These are phyloP conservation scores for Boletus rex-veris DNA, from an alignment of 768 basidiomycete species.

Conservation along the genomic window DNA sequence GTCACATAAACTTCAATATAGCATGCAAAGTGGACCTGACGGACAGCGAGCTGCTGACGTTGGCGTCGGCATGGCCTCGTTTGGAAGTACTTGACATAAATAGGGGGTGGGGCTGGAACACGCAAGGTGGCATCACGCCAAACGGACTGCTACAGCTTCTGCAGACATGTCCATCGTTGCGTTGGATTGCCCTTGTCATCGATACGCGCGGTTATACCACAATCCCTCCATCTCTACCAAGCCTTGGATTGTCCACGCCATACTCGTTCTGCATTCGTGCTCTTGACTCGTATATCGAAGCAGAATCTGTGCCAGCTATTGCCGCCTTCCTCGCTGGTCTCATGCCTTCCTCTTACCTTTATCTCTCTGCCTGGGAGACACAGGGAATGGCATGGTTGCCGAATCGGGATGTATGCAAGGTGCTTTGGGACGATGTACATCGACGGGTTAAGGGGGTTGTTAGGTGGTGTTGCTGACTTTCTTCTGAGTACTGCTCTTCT, in stretches of 20 bases:
- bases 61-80: neutral
- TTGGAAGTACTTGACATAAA: neutral
- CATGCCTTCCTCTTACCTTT: neutral
- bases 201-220: neutral
- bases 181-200: neutral
- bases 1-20: neutral
- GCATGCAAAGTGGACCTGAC: neutral
- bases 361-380: neutral
- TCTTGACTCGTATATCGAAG: neutral
- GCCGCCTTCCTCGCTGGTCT: neutral
- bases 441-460: neutral
- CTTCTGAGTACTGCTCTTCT: too few relatives aligned
- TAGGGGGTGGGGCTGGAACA: neutral
- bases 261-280: neutral
- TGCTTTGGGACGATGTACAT: neutral
- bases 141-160: neutral
- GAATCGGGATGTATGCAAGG: neutral
- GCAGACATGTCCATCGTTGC: neutral
- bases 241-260: neutral
- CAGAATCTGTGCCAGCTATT: neutral
- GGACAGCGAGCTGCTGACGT: neutral
- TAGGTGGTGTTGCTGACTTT: too few relatives aligned
- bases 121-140: neutral
- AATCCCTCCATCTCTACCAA: neutral
- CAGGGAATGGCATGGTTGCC: neutral